These are phyloP conservation scores for Sugiyamaella pinicola DNA, from an alignment of 1,139 yeast species.

Conservation along the genomic window DNA sequence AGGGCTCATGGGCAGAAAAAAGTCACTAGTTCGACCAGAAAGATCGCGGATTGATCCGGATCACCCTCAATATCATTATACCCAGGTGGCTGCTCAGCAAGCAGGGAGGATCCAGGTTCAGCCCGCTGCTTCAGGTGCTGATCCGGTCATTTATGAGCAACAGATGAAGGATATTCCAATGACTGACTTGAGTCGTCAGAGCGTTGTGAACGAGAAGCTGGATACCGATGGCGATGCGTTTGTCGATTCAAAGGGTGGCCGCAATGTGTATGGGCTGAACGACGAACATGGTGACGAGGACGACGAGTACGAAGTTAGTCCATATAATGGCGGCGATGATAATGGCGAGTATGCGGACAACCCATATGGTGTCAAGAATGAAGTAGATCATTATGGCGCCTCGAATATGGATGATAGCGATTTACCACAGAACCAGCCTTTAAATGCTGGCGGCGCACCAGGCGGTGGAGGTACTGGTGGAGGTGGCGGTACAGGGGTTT, in stretches of 20 bases:
- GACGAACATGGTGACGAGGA: slow-evolving; percentile 49
- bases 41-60: slow-evolving; percentile 66
- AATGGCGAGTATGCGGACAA: slow-evolving; percentile 26
- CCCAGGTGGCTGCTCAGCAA: slow-evolving; percentile 72
- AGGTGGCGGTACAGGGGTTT: neutral
- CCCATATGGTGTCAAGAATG: slow-evolving; percentile 12
- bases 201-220: slow-evolving; percentile 18
- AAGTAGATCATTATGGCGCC: slow-evolving; percentile 15
- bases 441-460: slow-evolving; percentile 15
- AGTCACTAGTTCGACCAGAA: slow-evolving; percentile 79
- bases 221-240: slow-evolving; percentile 25
- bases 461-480: neutral
- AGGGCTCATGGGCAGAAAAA: slow-evolving; percentile 51
- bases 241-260: slow-evolving; percentile 45
- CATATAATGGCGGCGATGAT: slow-evolving; percentile 20
- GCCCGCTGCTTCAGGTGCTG: slow-evolving; percentile 75
- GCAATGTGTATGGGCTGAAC: slow-evolving; percentile 61
- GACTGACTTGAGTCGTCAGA: slow-evolving; percentile 23
- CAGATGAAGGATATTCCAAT: slow-evolving; percentile 22
- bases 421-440: slow-evolving; percentile 11
- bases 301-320: slow-evolving; percentile 12
- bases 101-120: slow-evolving; percentile 59
- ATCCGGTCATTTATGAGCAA: slow-evolving; percentile 47
- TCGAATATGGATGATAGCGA: slow-evolving; percentile 8
- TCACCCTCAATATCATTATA: slow-evolving; percentile 77